Evolutionary conservation across 2,329 filamentous ascomycete species (phyloP).

Genomic region (Lecanicillium sp.): DNA sequence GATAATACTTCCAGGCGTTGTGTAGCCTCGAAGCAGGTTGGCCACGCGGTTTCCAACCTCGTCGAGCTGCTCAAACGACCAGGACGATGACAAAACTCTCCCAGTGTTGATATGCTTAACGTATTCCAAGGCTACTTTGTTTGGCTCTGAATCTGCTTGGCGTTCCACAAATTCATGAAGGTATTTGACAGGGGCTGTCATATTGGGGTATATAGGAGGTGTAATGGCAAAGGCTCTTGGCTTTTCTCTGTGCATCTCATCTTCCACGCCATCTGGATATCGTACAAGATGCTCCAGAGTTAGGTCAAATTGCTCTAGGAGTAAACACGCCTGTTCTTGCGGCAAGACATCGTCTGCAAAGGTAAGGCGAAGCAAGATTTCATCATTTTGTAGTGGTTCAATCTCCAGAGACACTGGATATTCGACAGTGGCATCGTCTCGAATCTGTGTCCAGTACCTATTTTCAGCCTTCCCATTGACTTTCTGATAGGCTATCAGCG

Average conservation of each 20-base stretch:
- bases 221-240: slow-evolving; percentile 53
- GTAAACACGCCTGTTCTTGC: slow-evolving; percentile 52
- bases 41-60: slow-evolving; percentile 64
- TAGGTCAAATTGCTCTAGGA: slow-evolving; percentile 66
- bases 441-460: slow-evolving; percentile 48
- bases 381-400: slow-evolving; percentile 41
- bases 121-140: slow-evolving; percentile 68
- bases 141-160: slow-evolving; percentile 46
- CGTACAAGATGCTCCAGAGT: slow-evolving; percentile 52
- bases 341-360: slow-evolving; percentile 59
- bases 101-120: slow-evolving; percentile 45
- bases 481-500: slow-evolving; percentile 77
- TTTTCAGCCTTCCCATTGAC: slow-evolving; percentile 18
- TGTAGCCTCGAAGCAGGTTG: slow-evolving; percentile 46
- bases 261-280: slow-evolving; percentile 31
- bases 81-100: slow-evolving; percentile 40
- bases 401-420: slow-evolving; percentile 78
- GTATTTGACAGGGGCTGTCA: slow-evolving; percentile 51
- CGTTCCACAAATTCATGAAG: slow-evolving; percentile 73
- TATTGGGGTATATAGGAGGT: slow-evolving; percentile 46
- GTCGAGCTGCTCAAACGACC: slow-evolving; percentile 71
- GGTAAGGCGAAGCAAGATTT: slow-evolving; percentile 56
- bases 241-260: slow-evolving; percentile 24
- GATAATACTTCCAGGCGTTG: slow-evolving; percentile 52
- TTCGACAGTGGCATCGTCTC: slow-evolving; percentile 63